Percentiles rank a stretch among this genome's conserved stretches.
These are phyloP conservation scores for Vanrija sp. DNA, from an alignment of 1,284 basidiomycete genomes.

Conservation along the genomic window DNA sequence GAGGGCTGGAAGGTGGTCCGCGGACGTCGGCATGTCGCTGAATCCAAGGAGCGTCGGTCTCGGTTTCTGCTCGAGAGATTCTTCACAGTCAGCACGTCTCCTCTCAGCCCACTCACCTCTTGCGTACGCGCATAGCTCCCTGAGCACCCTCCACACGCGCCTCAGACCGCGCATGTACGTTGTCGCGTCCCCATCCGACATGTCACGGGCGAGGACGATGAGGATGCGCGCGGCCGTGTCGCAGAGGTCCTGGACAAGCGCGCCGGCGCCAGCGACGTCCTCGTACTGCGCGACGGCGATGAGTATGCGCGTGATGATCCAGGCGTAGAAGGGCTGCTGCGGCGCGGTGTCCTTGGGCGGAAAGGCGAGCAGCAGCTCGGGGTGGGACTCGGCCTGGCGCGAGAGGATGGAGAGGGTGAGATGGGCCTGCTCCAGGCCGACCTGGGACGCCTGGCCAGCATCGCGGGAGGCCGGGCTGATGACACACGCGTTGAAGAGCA, in stretches of 20 bases:
- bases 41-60: conserved; percentile 10
- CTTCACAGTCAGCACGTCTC: neutral
- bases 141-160: conserved; percentile 15
- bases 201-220: conserved; percentile 18
- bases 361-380: conserved; percentile 22
- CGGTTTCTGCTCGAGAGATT: conserved; percentile 4
- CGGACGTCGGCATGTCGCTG: conserved; percentile 10
- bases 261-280: conserved; percentile 1
- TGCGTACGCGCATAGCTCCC: conserved; percentile 22
- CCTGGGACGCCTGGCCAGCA: conserved; percentile 1
- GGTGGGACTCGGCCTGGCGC: conserved; percentile 20
- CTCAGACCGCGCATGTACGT: conserved; percentile 23
- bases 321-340: conserved; percentile 35
- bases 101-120: conserved; percentile 20
- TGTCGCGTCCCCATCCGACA: conserved; percentile 16
- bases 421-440: conserved; percentile 18
- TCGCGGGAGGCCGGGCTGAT: neutral
- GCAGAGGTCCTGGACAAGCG: conserved; percentile 11
- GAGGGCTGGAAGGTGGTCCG: conserved; percentile 9
- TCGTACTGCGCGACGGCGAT: conserved; percentile 24
- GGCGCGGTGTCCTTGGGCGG: neutral
- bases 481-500: conserved; percentile 37
- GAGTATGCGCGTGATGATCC: conserved; percentile 38
- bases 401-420: conserved; percentile 35
- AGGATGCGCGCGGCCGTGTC: conserved; percentile 20